These are phyloP conservation scores for Phoenix dactylifera DNA, from an alignment of 176 grass and related monocot species.

Conservation along the genomic window DNA sequence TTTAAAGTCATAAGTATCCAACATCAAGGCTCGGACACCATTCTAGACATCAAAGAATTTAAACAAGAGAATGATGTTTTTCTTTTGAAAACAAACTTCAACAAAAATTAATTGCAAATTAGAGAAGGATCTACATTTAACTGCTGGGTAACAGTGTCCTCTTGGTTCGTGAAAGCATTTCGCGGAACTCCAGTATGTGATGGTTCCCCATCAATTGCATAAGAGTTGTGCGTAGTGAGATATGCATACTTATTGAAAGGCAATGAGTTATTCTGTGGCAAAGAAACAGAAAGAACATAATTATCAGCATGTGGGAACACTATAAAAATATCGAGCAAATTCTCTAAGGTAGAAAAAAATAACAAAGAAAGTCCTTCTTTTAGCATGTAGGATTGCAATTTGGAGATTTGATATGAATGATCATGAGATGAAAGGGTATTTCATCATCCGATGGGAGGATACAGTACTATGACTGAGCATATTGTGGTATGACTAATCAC, in stretches of 20 bases:
- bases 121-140: conserved; percentile 39
- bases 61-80: not conserved
- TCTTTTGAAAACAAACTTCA: too few species aligned
- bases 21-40: conserved; percentile 75
- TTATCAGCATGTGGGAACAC: not conserved
- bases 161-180: conserved; percentile 76
- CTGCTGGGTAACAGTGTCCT: conserved; percentile 74
- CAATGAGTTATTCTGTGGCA: conserved; percentile 68
- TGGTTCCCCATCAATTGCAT: conserved; percentile 67
- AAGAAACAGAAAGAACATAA: conserved; percentile 8
- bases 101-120: too few species aligned
- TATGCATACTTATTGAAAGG: conserved; percentile 96
- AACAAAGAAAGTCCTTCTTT: too few species aligned
- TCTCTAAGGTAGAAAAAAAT: too few species aligned
- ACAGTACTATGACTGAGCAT: too few species aligned
- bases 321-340: too few species aligned
- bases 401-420: too few species aligned
- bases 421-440: too few species aligned
- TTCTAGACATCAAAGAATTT: conserved; percentile 32
- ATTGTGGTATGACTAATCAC: too few species aligned
- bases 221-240: conserved; percentile 90
- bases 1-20: conserved; percentile 85
- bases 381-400: too few species aligned
- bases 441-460: too few species aligned
- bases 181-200: conserved; percentile 73